phyloP scores from a whole-genome alignment of 768 basidiomycete genomes.

The Tulasnella sp. region DNA sequence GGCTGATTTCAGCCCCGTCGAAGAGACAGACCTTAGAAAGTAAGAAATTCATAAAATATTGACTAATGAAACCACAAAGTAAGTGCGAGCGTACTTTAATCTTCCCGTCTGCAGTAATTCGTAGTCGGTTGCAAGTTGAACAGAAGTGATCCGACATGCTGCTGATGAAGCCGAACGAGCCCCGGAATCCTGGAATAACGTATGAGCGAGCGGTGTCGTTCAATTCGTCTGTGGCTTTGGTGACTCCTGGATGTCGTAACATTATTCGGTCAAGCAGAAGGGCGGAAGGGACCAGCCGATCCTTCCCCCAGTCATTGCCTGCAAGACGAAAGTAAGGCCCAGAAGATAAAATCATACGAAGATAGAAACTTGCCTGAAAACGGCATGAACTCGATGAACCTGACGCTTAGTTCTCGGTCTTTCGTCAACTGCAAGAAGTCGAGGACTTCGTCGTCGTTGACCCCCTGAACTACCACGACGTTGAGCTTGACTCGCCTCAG shows the following conservation, averaged over 20 bases:
- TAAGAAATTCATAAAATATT: background rate
- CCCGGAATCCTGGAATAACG: conserved; percentile 63
- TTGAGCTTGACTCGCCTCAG: conserved; percentile 72
- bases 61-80: background rate
- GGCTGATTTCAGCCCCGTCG: conserved; percentile 75
- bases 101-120: conserved; percentile 85
- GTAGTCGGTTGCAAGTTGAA: conserved; percentile 73
- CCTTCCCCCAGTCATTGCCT: conserved; percentile 84
- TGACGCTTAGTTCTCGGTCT: conserved; percentile 58
- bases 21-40: conserved; percentile 77
- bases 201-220: conserved; percentile 82
- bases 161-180: conserved; percentile 81
- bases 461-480: conserved; percentile 72
- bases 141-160: conserved; percentile 95
- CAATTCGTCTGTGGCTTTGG: conserved; percentile 57
- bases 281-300: conserved; percentile 75
- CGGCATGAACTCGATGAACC: conserved; percentile 94
- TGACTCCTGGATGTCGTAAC: conserved; percentile 47
- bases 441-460: conserved; percentile 76
- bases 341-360: background rate
- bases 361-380: conserved; percentile 59
- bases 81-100: conserved; percentile 58
- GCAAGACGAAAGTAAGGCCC: conserved; percentile 7
- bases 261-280: conserved; percentile 55
- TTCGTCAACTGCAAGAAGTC: conserved; percentile 77